Percentiles rank a stretch among this genome's conserved stretches.
Evolutionary conservation across 163 green algal species (phyloP).

Genomic region (Scenedesmus sp.): DNA sequence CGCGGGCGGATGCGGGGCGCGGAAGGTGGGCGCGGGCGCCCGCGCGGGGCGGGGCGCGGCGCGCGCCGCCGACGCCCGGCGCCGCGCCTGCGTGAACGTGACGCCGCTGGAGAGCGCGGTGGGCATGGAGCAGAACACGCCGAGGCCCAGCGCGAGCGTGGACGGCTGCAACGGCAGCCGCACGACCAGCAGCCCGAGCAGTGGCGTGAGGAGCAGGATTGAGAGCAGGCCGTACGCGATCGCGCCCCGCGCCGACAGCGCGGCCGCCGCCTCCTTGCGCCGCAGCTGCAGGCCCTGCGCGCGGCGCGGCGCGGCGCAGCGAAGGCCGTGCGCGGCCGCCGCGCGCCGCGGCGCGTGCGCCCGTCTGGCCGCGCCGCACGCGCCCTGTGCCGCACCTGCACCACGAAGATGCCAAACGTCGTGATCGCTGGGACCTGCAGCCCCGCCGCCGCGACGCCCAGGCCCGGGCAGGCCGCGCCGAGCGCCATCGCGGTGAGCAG

Average conservation of each 20-base stretch:
- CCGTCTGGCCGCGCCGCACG: not conserved
- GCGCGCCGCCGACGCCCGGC: too few species aligned
- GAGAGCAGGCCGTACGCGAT: conserved; percentile 74
- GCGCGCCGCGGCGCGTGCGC: not conserved
- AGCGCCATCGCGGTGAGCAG: conserved; percentile 24
- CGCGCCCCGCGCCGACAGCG: conserved; percentile 15
- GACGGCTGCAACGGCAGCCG: conserved; percentile 69
- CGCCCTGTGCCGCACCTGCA: conserved; percentile 9
- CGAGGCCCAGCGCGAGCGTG: conserved; percentile 80
- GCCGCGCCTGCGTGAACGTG: conserved; percentile 28
- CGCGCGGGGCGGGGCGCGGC: too few species aligned
- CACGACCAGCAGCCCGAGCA: conserved; percentile 54
- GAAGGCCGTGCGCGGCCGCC: not conserved
- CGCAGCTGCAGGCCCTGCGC: conserved; percentile 28
- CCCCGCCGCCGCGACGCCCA: conserved; percentile 21
- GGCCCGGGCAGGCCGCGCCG: conserved; percentile 3
- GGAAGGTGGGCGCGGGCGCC: too few species aligned
- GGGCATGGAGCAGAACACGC: conserved; percentile 93
- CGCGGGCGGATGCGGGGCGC: too few species aligned
- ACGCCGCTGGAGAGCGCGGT: conserved; percentile 82
- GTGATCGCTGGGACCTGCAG: conserved; percentile 39
- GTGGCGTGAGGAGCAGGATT: conserved; percentile 77
- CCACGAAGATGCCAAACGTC: conserved; percentile 39
- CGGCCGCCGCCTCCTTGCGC: conserved; percentile 21
- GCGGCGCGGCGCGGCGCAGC: not conserved